Evolutionary conservation across 257 asterid genomes (phyloP), one percentile per base, ranked within the genome.

Genomic region (Fraxinus excelsior): DNA sequence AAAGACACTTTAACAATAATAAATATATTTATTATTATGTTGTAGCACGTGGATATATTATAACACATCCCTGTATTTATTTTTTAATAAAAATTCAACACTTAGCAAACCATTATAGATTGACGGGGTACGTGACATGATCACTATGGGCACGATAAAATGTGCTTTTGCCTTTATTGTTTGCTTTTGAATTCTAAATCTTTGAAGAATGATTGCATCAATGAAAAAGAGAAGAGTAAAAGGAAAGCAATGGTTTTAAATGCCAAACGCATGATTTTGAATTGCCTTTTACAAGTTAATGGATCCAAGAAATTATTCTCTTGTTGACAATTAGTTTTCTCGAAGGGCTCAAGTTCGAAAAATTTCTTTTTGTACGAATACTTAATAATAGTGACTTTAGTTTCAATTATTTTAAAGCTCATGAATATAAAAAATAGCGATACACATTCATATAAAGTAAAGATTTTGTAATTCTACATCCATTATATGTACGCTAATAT

Each of bases 171-270:
- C 68, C 68, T 62, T 62, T 62, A 25, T 62, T 23, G 2, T 56
- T 62, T 62, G 31, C 32, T 62, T 23, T 62, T 23, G 68, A 62
- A 62, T 23, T 10, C 18, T 53, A 26, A 23, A 62, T 19, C 32
- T 62, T 62, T 62, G 34, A 62, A 26, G 31, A 25, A 62, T 62
- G 68, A 62, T 62, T 62, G 26, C 68, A 62, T 19, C 3, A 19
- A 19, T 53, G 64, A 5, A 53, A 53, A 53, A 31, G 25, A 2
- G 5, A 40, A 40, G 68, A 23, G 68, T 62, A 26, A 62, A 23
- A 25, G 68, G 68, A 62, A 62, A 62, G 68, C 68, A 62, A 25
- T 62, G 31, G 68, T 10, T 62, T 62, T 23, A 62, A 62, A 62
- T 62, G 34, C 34, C 31, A 25, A n/a, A 60, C 34, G 3, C 68